Conservation (phyloP, 225 moss, liverwort and hornwort genomes). For the Lunularia cruciata region DNA sequence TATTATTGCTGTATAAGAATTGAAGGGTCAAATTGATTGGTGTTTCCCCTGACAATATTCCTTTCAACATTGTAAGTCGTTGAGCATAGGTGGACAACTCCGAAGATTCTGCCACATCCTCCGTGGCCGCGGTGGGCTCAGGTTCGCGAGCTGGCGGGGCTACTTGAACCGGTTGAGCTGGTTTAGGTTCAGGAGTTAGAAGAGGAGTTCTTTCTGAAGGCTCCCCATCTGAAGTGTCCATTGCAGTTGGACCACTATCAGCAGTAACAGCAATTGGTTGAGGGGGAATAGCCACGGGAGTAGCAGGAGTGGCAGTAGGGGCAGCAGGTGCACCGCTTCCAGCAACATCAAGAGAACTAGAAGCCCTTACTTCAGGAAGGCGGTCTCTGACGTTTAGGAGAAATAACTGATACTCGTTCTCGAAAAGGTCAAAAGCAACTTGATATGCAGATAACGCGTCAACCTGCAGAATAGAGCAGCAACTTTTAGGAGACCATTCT, state of each 20-base stretch:
- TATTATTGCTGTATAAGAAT: conserved; percentile 91
- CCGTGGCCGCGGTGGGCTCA: conserved; percentile 26
- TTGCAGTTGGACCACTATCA: conserved; percentile 61
- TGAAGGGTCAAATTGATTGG: conserved; percentile 93
- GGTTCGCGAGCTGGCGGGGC: conserved; percentile 40
- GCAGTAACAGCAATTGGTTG: conserved; percentile 32
- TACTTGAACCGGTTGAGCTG: conserved; percentile 26
- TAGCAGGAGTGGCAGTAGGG: neutral
- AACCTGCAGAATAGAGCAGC: conserved; percentile 22
- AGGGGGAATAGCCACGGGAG: conserved; percentile 1
- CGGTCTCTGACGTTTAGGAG: conserved; percentile 84
- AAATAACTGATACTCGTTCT: conserved; percentile 93
- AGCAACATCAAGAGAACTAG: conserved; percentile 25
- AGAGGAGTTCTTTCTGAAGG: conserved; percentile 26
- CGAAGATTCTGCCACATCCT: conserved; percentile 43
- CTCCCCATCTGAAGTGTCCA: conserved; percentile 77
- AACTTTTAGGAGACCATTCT: neutral
- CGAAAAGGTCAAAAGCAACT: conserved; percentile 93
- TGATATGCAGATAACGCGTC: conserved; percentile 87
- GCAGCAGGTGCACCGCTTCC: conserved; percentile 22
- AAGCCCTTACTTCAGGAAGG: conserved; percentile 56
- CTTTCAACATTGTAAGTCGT: conserved; percentile 77
- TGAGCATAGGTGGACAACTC: conserved; percentile 65
- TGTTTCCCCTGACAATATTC: conserved; percentile 87
- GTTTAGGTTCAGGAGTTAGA: conserved; percentile 11